phyloP scores from a whole-genome alignment of 306 rosid species.

The Sechiopsis laciniata region DNA sequence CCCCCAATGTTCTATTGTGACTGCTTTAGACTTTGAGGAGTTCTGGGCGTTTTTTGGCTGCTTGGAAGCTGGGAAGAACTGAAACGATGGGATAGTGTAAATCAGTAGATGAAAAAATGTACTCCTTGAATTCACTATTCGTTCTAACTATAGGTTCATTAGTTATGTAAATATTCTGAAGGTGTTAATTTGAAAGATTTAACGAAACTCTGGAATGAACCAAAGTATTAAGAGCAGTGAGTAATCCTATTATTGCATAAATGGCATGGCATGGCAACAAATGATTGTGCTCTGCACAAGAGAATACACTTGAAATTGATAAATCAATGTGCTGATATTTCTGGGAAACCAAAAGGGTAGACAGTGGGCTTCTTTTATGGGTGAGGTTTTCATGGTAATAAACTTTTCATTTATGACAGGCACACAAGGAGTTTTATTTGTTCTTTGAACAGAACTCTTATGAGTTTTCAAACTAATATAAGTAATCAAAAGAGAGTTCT shows the following conservation, averaged over 20 bases:
- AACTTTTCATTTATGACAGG: background rate
- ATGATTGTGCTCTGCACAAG: background rate
- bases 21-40: background rate
- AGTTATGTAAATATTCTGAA: background rate
- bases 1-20: background rate
- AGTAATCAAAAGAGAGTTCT: background rate
- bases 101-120: background rate
- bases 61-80: background rate
- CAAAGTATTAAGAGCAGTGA: background rate
- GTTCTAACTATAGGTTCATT: background rate
- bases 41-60: background rate
- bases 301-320: background rate
- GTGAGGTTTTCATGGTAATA: background rate
- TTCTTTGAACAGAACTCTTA: background rate
- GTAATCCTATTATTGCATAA: background rate
- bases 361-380: background rate
- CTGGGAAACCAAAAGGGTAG: slow-evolving; percentile 6
- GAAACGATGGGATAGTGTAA: background rate
- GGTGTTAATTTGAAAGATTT: background rate
- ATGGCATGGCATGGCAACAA: background rate
- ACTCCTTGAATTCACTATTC: background rate
- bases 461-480: background rate
- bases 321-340: background rate
- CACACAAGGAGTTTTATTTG: background rate
- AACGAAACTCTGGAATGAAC: background rate